These are phyloP conservation scores for Suillus luteus DNA, from an alignment of 768 basidiomycete genomes.

Conservation along the genomic window DNA sequence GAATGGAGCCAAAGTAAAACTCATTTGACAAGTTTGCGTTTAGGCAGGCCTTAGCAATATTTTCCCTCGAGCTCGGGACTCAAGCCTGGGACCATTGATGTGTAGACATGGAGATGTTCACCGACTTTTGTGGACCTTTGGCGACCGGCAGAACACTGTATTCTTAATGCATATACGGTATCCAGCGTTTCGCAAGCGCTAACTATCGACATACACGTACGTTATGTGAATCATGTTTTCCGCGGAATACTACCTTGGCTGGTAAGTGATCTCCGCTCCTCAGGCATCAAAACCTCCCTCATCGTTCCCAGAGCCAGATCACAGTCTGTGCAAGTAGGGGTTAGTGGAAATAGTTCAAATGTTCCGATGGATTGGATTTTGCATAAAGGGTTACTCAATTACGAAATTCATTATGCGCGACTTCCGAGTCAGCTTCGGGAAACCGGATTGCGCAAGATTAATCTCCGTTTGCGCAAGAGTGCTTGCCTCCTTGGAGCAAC, in stretches of 20 bases:
- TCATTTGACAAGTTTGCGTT: no score
- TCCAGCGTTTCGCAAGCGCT: not conserved
- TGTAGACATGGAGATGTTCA: no score
- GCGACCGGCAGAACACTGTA: no score
- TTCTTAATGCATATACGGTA: not conserved
- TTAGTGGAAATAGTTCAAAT: not conserved
- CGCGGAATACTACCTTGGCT: not conserved
- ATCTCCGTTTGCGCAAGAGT: not conserved
- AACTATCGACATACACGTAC: no score
- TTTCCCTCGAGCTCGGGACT: no score
- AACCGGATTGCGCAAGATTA: not conserved
- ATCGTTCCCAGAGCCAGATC: not conserved
- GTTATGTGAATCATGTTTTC: not conserved
- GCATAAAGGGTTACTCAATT: not conserved
- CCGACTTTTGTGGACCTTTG: no score
- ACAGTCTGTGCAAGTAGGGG: not conserved
- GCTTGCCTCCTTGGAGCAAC: not conserved
- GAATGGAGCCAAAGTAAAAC: no score
- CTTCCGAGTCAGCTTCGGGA: not conserved
- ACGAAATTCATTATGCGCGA: not conserved
- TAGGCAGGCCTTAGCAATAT: no score
- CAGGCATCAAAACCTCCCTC: no score
- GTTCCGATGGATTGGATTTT: not conserved
- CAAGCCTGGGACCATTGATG: no score
- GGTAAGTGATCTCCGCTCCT: no score